These are phyloP conservation scores for Dryas alaskensis DNA, from an alignment of 306 rosid genomes.

Conservation along the genomic window DNA sequence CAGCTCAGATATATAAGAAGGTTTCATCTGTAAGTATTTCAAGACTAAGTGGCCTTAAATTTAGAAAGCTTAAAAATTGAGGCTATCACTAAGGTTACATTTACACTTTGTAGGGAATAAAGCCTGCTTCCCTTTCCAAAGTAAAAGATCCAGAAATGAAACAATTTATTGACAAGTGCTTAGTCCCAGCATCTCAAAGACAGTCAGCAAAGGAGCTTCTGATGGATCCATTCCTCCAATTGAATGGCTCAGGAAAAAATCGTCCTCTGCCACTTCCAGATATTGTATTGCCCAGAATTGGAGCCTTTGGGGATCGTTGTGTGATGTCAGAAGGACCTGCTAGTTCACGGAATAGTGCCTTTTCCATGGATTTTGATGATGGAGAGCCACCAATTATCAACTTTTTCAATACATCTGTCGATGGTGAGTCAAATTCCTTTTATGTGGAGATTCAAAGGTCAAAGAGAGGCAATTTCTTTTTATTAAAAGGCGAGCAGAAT, in stretches of 20 bases:
- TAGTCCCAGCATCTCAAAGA: constrained; percentile 1
- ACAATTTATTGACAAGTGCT: constrained; percentile 3
- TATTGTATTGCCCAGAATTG: constrained; percentile 46
- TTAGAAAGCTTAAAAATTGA: neutral
- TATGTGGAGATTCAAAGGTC: constrained; percentile 32
- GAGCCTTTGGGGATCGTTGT: constrained; percentile 48
- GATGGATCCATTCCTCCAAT: neutral
- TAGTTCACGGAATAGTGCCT: constrained; percentile 21
- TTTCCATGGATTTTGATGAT: constrained; percentile 15
- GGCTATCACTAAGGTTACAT: constrained; percentile 2
- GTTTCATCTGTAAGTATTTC: constrained; percentile 48
- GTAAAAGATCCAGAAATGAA: constrained; percentile 10
- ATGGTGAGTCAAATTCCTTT: constrained; percentile 9
- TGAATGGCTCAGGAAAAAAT: constrained; percentile 22
- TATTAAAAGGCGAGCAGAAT: constrained; percentile 37
- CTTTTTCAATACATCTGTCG: constrained; percentile 17
- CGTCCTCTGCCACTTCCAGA: constrained; percentile 40
- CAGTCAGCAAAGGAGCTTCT: constrained; percentile 9
- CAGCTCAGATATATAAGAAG: constrained; percentile 53
- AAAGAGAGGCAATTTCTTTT: constrained; percentile 37
- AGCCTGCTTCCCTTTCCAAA: constrained; percentile 5
- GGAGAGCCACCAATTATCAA: constrained; percentile 37
- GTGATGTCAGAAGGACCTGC: constrained; percentile 56
- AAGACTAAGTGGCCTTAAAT: neutral
- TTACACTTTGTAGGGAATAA: constrained; percentile 13